A percentile compares a stretch with the other conserved stretches of the same genome.
Evolutionary conservation across 306 rosid species (phyloP).

Genomic region (Adenanthera pavonina): DNA sequence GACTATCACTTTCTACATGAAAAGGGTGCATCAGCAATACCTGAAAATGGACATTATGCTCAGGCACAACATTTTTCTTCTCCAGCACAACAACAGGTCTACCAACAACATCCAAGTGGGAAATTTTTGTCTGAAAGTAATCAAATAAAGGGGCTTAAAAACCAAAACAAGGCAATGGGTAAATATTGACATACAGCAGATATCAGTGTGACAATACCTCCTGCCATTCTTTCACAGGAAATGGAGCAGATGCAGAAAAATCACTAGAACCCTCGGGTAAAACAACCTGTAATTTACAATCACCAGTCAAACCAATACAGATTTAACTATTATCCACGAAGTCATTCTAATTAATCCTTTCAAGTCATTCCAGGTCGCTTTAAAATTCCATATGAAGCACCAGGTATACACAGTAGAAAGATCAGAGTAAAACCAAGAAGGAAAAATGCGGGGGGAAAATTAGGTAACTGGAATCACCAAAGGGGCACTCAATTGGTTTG

Average conservation of each 20-base stretch:
- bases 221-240: constrained; percentile 69
- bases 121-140: constrained; percentile 79
- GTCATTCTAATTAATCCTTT: constrained; percentile 31
- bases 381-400: neutral
- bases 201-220: constrained; percentile 64
- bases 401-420: neutral
- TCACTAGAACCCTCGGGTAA: constrained; percentile 92
- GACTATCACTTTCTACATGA: constrained; percentile 3
- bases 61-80: constrained; percentile 88
- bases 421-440: too few relatives aligned
- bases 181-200: constrained; percentile 15
- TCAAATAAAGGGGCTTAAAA: constrained; percentile 36
- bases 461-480: neutral
- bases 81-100: constrained; percentile 91
- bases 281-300: constrained; percentile 80
- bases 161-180: constrained; percentile 34
- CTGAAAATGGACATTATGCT: constrained; percentile 93
- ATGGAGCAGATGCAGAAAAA: constrained; percentile 74
- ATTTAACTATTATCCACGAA: constrained; percentile 16
- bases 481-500: neutral
- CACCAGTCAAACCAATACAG: constrained; percentile 23
- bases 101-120: constrained; percentile 94
- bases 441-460: neutral
- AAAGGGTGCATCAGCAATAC: constrained; percentile 48
- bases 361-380: neutral